These are phyloP conservation scores for Podospora bellae-mahoneyi DNA, from an alignment of 495 filamentous ascomycete species.

Conservation along the genomic window DNA sequence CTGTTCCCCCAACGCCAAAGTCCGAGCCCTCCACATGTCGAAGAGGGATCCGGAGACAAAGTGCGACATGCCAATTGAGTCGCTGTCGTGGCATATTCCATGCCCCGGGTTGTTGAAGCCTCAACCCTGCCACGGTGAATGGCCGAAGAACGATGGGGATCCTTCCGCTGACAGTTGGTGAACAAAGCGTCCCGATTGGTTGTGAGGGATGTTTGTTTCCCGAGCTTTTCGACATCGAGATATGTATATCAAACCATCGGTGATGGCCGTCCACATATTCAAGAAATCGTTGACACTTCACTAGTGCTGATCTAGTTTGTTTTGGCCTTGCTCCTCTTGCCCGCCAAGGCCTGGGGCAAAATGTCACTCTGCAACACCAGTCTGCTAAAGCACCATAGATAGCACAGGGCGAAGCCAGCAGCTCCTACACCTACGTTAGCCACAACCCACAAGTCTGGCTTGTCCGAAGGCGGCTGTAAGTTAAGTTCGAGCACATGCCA, in stretches of 20 bases:
- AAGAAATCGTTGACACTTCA: background rate
- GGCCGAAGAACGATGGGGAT: background rate
- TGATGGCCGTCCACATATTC: background rate
- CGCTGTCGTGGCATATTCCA: background rate
- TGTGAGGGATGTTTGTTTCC: background rate
- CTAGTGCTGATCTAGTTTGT: conserved; percentile 26
- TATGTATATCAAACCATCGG: background rate
- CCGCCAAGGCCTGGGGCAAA: conserved; percentile 25
- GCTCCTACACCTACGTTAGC: conserved; percentile 81
- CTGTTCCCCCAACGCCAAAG: background rate
- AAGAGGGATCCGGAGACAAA: background rate
- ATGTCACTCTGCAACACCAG: conserved; percentile 60
- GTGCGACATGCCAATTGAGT: background rate
- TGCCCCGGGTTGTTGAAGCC: background rate
- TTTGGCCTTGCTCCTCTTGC: conserved; percentile 37
- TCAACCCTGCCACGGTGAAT: background rate
- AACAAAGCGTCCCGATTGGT: background rate
- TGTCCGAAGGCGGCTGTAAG: conserved; percentile 61
- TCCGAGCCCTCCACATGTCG: background rate
- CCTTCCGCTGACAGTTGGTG: background rate
- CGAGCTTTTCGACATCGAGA: background rate
- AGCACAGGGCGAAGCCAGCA: conserved; percentile 79
- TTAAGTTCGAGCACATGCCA: conserved; percentile 78
- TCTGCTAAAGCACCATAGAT: conserved; percentile 81
- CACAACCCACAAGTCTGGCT: conserved; percentile 93